phyloP scores from a whole-genome alignment of 1,139 yeast species.

The Yamadazyma aaseri region DNA sequence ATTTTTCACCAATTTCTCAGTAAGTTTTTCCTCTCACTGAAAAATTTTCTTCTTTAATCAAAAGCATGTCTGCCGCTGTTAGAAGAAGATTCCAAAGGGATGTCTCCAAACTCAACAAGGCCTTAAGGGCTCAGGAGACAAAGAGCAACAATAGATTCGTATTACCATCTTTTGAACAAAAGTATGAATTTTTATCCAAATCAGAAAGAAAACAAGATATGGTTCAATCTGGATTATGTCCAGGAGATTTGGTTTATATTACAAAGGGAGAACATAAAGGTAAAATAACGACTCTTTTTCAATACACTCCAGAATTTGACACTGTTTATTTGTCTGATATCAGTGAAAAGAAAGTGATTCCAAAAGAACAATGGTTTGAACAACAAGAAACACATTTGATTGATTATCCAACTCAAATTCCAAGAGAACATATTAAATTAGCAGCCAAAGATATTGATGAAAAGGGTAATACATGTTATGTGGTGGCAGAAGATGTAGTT shows the following conservation, averaged over 20 bases:
- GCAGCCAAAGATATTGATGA: conserved; percentile 74
- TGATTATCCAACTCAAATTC: conserved; percentile 61
- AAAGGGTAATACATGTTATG: conserved; percentile 56
- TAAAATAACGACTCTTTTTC: conserved; percentile 54
- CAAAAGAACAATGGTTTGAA: conserved; percentile 71
- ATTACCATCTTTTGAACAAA: conserved; percentile 37
- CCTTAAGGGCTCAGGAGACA: conserved; percentile 27
- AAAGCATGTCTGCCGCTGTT: conserved; percentile 37
- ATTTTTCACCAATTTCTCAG: background rate
- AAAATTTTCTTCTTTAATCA: background rate
- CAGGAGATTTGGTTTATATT: conserved; percentile 50
- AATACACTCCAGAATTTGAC: conserved; percentile 31
- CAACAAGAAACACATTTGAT: conserved; percentile 73
- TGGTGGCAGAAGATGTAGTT: conserved; percentile 75
- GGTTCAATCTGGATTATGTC: conserved; percentile 36
- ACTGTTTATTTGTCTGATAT: conserved; percentile 36
- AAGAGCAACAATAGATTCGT: conserved; percentile 26
- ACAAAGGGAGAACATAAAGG: conserved; percentile 72
- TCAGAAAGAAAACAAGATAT: conserved; percentile 27
- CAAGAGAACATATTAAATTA: conserved; percentile 45
- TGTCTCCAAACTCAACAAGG: conserved; percentile 31
- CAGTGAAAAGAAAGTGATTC: conserved; percentile 42
- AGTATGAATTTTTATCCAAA: conserved; percentile 23
- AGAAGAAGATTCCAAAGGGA: conserved; percentile 40
- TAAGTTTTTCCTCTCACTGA: background rate